Evolutionary conservation across 805 yeast genomes (phyloP), one percentile per base, ranked within the genome.

Genomic region (Starmerella etchellsii): DNA sequence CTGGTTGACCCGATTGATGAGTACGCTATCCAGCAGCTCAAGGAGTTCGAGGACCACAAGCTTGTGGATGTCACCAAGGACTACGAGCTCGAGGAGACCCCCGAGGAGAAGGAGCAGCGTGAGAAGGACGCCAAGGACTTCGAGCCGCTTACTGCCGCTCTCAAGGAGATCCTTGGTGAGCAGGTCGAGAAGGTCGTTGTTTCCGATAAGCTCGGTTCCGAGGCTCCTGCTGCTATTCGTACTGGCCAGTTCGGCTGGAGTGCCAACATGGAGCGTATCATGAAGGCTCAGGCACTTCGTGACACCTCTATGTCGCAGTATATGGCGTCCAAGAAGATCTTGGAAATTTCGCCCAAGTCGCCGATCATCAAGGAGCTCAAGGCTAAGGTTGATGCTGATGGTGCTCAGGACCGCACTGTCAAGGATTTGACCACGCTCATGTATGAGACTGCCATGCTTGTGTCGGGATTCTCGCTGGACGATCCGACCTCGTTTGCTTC

Each of bases 201-300:
- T 53, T 85, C 97, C 53, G 93, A 88, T 73, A 85, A 84, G 71
- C 77, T 91, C 63, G 84, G 87, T 58, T 96, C 87, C 62, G 46
- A 48, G 39, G 87, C 97, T 44, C 99, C 99, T 67, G 98, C 98
- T 66, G 98, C 98, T 57, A 91, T 91, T 66, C 85, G 98, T 78
- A 91, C 98, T 56, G 97, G 96, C 56, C 97, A 91, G 74, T 91
- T 91, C 67, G 98, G 99, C 67, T 91, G 99, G 99, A 91, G 98
- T 55, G 99, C 99, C 61, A 91, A 91, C 76, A 91, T 91, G 98
- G 99, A 91, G 76, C 88, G 98, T 81, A 91, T 91, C 76, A 91
- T 91, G 99, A 91, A 91, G 76, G 98, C 98, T 49, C 99, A 91
- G 75, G 98, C 99, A 58, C 73, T 91, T 61, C 85, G 97, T 74